Base-by-base conservation (phyloP, 2,329 filamentous ascomycete species). In the Colletotrichum sp. region DNA sequence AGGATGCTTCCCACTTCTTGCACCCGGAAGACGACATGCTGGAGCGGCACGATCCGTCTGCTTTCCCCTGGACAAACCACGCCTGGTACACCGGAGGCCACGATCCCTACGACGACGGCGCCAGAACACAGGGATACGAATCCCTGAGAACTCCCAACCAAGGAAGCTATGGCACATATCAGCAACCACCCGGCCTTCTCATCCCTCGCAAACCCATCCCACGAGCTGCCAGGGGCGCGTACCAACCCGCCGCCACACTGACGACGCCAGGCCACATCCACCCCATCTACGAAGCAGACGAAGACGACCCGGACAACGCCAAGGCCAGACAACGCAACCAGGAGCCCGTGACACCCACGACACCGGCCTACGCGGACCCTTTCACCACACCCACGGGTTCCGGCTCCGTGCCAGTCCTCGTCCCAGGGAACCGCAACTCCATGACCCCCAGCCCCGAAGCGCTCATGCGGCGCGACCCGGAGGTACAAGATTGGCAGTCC, bases 221-320 rank as follows among this genome's bases (percentile, higher is more conserved):
- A 12, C 79, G 30, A 69, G 77, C 32, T 60, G 76, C 65, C 28
- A 79, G 76, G 71, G 80, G 60, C 36, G 75, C 73, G 10, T 80
- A 79, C 63, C 78, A 77, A 76, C 76, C 75, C 13, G 69, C 76
- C 8, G 75, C 63, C 10, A 71, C 57, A 3, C 60, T 77, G 10
- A 67, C 65, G 1, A 72, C 68, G 1, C 81, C 86, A 0, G 87
- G 87, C 6, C 84, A 82, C 4, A 92, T 92, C 77, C 89, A 91
- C 77, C 90, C 90, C 1, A 92, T 92, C 75, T 87, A 90, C 78
- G 90, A 92, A 77, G 90, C 89, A 10, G 90, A 91, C 52, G 90
- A 92, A 77, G 90, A 91, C 36, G 88, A 87, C 8, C 81, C 82
- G 2, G 80, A 82, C 55, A 80, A 80, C 36, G 77, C 78, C 57